Evolutionary conservation across 1,139 yeast species (phyloP).

Genomic region (Protomyces arabidopsidicola): DNA sequence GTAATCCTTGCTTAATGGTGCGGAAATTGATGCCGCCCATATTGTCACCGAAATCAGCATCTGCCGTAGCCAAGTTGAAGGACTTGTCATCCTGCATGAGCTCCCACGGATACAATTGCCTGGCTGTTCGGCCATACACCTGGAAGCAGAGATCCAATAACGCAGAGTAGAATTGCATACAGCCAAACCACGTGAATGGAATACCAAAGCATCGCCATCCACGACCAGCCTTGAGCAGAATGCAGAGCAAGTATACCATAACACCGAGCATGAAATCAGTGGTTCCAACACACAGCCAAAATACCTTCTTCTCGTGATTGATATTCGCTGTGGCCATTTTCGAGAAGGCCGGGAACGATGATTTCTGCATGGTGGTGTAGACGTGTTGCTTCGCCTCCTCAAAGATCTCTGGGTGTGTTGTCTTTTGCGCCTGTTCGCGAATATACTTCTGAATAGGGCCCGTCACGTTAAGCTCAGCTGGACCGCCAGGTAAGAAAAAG

Average conservation of each 20-base stretch:
- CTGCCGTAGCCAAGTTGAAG: constrained; percentile 22
- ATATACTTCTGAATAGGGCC: constrained; percentile 23
- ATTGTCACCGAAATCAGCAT: constrained; percentile 12
- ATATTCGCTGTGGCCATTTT: constrained; percentile 22
- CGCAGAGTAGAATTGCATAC: constrained; percentile 26
- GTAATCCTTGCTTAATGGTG: constrained; percentile 9
- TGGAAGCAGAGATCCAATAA: constrained; percentile 21
- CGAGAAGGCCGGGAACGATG: constrained; percentile 20
- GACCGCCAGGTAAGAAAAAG: constrained; percentile 25
- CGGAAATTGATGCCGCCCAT: constrained; percentile 21
- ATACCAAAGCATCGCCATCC: constrained; percentile 25
- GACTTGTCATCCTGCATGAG: constrained; percentile 24
- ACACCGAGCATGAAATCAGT: constrained; percentile 16
- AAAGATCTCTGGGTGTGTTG: constrained; percentile 24
- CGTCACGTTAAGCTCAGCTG: constrained; percentile 22
- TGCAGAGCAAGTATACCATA: constrained; percentile 21
- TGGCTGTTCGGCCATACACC: constrained; percentile 25
- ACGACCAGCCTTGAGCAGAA: constrained; percentile 20
- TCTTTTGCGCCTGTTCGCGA: constrained; percentile 9
- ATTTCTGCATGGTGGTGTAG: constrained; percentile 19
- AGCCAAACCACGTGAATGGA: constrained; percentile 26
- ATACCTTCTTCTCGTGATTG: constrained; percentile 20
- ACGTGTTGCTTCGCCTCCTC: constrained; percentile 22
- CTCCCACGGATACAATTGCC: constrained; percentile 27
- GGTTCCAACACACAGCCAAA: constrained; percentile 21